Conservation (phyloP, 768 basidiomycete species). For the Russula ochroleuca region DNA sequence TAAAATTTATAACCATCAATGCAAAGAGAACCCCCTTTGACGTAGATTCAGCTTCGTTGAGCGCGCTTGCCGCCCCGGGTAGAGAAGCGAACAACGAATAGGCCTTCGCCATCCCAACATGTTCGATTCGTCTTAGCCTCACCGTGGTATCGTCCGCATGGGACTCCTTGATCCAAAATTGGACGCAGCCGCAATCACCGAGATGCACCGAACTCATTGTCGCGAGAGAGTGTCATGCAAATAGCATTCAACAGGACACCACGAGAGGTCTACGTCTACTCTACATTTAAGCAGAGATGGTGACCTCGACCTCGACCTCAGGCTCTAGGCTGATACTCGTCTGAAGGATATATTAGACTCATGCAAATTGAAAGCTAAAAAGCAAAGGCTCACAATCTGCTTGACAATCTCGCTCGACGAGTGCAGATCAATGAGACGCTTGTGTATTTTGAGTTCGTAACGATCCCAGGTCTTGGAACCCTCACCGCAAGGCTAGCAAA, state of each 20-base stretch:
- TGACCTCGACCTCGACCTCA: constrained; percentile 98
- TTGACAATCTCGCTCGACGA: constrained; percentile 99
- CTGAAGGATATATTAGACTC: constrained; percentile 40
- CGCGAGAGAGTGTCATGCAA: constrained; percentile 4
- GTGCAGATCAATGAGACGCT: constrained; percentile 98
- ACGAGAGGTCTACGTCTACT: not conserved
- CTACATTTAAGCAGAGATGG: constrained; percentile 67
- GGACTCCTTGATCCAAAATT: not conserved
- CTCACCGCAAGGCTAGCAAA: constrained; percentile 90
- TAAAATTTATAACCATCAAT: too few relatives aligned
- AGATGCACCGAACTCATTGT: not conserved
- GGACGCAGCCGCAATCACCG: not conserved
- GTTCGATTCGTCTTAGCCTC: too few relatives aligned
- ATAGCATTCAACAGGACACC: constrained; percentile 8
- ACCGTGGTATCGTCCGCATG: too few relatives aligned
- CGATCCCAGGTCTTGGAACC: constrained; percentile 99
- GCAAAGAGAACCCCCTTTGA: too few relatives aligned
- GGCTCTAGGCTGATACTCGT: constrained; percentile 98
- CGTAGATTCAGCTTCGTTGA: too few relatives aligned
- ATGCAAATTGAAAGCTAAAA: not conserved
- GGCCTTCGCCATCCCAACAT: too few relatives aligned
- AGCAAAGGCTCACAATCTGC: constrained; percentile 76
- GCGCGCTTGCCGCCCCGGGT: too few relatives aligned
- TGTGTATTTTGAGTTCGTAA: constrained; percentile 99
- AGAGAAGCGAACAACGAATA: too few relatives aligned